A percentile compares a stretch with the other conserved stretches of the same genome.
These are phyloP conservation scores for Fraxinus baroniana DNA, from an alignment of 305 asterid species.

Conservation along the genomic window DNA sequence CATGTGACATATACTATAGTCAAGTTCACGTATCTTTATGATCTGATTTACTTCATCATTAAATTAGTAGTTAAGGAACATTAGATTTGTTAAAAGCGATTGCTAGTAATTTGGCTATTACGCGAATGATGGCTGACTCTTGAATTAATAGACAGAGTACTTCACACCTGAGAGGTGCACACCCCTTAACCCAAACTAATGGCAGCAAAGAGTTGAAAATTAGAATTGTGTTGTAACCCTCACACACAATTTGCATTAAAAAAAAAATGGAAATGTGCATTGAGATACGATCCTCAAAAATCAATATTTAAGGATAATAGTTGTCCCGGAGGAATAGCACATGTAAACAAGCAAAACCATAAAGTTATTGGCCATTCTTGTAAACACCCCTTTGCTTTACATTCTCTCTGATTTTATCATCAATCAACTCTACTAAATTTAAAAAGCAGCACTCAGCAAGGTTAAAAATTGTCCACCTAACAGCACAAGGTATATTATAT, in stretches of 20 bases:
- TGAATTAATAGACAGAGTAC: neutral
- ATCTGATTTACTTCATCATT: neutral
- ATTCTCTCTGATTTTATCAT: neutral
- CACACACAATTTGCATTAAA: neutral
- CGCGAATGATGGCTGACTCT: neutral
- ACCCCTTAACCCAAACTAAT: neutral
- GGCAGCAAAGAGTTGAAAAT: neutral
- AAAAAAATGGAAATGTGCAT: neutral
- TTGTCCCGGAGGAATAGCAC: neutral
- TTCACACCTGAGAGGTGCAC: neutral
- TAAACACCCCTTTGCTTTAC: neutral
- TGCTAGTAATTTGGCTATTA: neutral
- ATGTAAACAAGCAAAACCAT: neutral
- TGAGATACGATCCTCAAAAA: neutral
- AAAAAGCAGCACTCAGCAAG: constrained; percentile 10
- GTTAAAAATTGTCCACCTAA: neutral
- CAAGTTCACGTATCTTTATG: no score
- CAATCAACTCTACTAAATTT: neutral
- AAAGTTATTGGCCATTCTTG: neutral
- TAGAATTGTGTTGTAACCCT: neutral
- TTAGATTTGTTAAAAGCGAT: neutral
- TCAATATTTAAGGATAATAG: neutral
- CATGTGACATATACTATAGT: no score
- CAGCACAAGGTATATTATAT: neutral
- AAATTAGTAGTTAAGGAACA: neutral